Conservation (phyloP, 345 rosid species). For the Lenwebbia sp. region DNA sequence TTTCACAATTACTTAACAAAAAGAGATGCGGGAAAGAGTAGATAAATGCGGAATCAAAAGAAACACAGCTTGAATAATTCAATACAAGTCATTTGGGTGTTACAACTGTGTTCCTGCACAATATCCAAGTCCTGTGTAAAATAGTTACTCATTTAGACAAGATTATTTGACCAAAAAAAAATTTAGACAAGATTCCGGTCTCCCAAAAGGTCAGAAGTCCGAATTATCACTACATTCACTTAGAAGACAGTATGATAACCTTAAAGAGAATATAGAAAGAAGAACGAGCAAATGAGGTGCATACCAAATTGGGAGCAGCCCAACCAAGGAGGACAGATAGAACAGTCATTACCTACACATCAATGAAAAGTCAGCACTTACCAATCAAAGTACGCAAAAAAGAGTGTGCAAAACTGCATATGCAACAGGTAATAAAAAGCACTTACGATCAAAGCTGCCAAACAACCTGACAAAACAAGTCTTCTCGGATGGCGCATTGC, state of each 20-base stretch:
- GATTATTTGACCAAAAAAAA: background rate
- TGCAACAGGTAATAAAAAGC: background rate
- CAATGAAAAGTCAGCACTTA: background rate
- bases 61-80: background rate
- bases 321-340: constrained; percentile 78
- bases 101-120: background rate
- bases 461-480: constrained; percentile 84
- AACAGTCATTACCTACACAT: constrained; percentile 71
- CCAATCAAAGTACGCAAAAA: background rate
- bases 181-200: background rate
- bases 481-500: constrained; percentile 98
- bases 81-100: background rate
- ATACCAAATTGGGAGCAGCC: constrained; percentile 96
- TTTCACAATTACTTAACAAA: background rate
- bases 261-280: background rate
- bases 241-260: background rate
- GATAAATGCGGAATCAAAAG: background rate
- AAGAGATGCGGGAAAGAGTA: background rate
- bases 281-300: constrained; percentile 3
- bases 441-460: constrained; percentile 69
- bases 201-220: background rate
- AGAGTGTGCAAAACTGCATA: background rate
- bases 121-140: background rate
- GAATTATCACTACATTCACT: background rate
- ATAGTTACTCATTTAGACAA: background rate